These are phyloP conservation scores for Pharnaceum exiguum DNA, from an alignment of 148 eudicot species.

Conservation along the genomic window DNA sequence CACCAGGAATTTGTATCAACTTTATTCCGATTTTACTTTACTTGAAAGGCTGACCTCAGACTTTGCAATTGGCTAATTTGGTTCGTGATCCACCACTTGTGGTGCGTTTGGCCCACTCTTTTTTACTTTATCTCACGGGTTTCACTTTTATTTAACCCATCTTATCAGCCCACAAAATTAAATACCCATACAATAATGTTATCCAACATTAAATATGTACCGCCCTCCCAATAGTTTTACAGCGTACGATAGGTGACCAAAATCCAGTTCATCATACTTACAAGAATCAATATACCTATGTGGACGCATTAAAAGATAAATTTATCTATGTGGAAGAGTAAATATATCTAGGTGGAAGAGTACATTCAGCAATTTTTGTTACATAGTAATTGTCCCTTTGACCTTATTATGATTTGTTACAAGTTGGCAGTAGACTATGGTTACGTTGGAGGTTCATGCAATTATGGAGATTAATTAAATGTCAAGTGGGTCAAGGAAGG, in stretches of 20 bases:
- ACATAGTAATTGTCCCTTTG: too few relatives aligned
- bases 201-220: neutral
- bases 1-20: neutral
- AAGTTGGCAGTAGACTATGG: neutral
- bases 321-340: too few relatives aligned
- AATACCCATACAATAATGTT: neutral
- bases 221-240: slow-evolving; percentile 13
- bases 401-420: slow-evolving; percentile 9
- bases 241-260: slow-evolving; percentile 13
- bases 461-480: neutral
- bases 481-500: slow-evolving; percentile 11
- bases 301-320: too few relatives aligned
- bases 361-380: too few relatives aligned
- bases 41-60: slow-evolving; percentile 23
- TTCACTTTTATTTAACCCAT: neutral
- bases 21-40: slow-evolving; percentile 7
- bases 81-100: slow-evolving; percentile 23
- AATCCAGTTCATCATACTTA: neutral
- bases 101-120: slow-evolving; percentile 32
- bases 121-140: slow-evolving; percentile 6
- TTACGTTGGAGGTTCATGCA: slow-evolving; percentile 2
- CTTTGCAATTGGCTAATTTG: slow-evolving; percentile 7
- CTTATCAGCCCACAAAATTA: neutral
- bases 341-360: too few relatives aligned
- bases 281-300: too few relatives aligned